phyloP scores from a whole-genome alignment of 163 green algal species.

The Chloromonas sp. region DNA sequence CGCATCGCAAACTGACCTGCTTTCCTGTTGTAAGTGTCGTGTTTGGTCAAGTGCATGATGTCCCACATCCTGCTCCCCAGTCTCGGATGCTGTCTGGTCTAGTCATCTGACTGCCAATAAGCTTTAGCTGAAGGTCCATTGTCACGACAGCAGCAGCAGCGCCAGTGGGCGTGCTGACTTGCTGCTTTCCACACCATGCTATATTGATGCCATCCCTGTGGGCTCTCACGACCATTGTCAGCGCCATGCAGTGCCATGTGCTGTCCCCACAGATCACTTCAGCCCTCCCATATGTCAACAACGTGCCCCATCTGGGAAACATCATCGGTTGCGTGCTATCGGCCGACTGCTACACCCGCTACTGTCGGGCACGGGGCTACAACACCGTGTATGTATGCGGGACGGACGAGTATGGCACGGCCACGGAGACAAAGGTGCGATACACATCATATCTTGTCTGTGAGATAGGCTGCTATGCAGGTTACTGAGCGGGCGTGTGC shows the following conservation, averaged over 20 bases:
- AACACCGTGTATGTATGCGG: conserved; percentile 95
- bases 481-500: background rate
- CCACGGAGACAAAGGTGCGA: conserved; percentile 93
- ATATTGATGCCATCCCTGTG: background rate
- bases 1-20: background rate
- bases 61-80: too few species aligned
- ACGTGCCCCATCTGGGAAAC: conserved; percentile 97
- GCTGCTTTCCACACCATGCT: background rate
- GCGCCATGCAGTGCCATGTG: background rate
- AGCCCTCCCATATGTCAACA: conserved; percentile 97
- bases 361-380: conserved; percentile 79
- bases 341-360: conserved; percentile 92
- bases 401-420: conserved; percentile 98
- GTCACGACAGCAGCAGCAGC: too few species aligned
- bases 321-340: conserved; percentile 97
- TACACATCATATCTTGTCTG: background rate
- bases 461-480: background rate
- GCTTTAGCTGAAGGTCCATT: too few species aligned
- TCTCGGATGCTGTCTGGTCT: too few species aligned
- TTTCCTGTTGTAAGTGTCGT: background rate
- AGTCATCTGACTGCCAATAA: too few species aligned
- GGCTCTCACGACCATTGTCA: background rate
- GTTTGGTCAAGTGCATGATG: too few species aligned
- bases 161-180: background rate
- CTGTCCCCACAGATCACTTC: conserved; percentile 66